Evolutionary conservation across 2,329 filamentous ascomycete genomes (phyloP), one percentile per base, ranked within the genome.

Genomic region (Colletotrichum spaethianum): DNA sequence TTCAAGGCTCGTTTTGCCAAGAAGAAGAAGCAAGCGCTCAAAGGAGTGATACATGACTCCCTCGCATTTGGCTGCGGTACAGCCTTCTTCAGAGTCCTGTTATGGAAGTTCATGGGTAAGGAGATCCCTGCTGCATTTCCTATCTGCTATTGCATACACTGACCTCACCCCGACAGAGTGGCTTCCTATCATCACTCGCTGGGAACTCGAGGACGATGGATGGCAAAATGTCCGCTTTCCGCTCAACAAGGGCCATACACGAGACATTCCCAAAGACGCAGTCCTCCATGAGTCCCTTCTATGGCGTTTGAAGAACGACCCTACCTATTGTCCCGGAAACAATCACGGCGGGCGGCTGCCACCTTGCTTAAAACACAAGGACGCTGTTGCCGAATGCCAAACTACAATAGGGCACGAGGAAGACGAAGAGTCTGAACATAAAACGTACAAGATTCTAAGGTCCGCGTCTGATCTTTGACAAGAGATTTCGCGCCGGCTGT

Each of bases 41-140:
- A 74, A 1, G 82, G 80, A 0, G 73, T 79, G 11, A 79, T 83
- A 20, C 83, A 85, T 38, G 83, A 85, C 65, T 81, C 81, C 4
- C 79, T 85, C 9, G 72, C 74, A 1, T 83, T 83, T 23, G 81
- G 81, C 1, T 75, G 75, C 26, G 83, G 83, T 11, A 80, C 80
- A 0, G 78, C 78, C 11, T 81, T 85, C 67, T 79, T 82, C 70
- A 81, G 70, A 12, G 83, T 85, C 1, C 65, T 85, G 16, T 57
- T 85, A 14, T 85, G 83, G 83, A 84, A 82, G 55, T 79, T 83
- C 44, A 80, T 85, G 80, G 83, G 83, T 85, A 76, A 79, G 83
- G 57, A 12, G 1, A 1, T 2, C 6, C 9, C 8, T 6, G 20
- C 26, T 26, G 11, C 20, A 8, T 14, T 2, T 4, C 5, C 8